These are phyloP conservation scores for Priceomyces haplophilus DNA, from an alignment of 805 yeast genomes.

Conservation along the genomic window DNA sequence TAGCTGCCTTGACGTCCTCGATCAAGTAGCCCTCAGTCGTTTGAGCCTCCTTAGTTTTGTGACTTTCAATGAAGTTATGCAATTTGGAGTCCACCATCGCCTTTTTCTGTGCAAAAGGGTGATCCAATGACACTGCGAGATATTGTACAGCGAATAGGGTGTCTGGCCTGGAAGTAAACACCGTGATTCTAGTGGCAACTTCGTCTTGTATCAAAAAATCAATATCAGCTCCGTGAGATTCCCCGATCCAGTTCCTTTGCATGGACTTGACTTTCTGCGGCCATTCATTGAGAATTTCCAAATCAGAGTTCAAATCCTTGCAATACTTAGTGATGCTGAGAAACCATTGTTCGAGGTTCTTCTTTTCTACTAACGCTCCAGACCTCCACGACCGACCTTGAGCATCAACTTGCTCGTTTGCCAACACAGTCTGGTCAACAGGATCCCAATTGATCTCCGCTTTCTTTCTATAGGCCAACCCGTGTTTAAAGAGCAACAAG, in stretches of 20 bases:
- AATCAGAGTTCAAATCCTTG: slow-evolving; percentile 59
- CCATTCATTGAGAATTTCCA: slow-evolving; percentile 67
- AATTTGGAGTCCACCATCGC: slow-evolving; percentile 41
- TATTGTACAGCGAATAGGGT: slow-evolving; percentile 82
- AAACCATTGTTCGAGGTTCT: slow-evolving; percentile 86
- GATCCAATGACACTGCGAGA: slow-evolving; percentile 72
- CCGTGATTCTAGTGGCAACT: slow-evolving; percentile 34
- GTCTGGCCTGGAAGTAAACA: slow-evolving; percentile 89
- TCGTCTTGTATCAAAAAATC: slow-evolving; percentile 38
- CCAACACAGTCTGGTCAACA: slow-evolving; percentile 87
- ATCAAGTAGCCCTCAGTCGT: slow-evolving; percentile 57
- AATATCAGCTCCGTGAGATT: slow-evolving; percentile 75
- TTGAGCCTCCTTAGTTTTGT: slow-evolving; percentile 34
- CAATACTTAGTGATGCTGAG: slow-evolving; percentile 85
- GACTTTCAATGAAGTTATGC: slow-evolving; percentile 46
- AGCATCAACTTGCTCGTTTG: slow-evolving; percentile 91
- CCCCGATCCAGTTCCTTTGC: slow-evolving; percentile 96
- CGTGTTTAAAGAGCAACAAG: slow-evolving; percentile 64
- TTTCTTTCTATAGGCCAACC: slow-evolving; percentile 78
- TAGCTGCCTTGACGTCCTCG: slow-evolving; percentile 37
- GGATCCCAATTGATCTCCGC: slow-evolving; percentile 99
- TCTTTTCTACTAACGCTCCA: slow-evolving; percentile 90
- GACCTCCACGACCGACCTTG: slow-evolving; percentile 95
- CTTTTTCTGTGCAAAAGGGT: slow-evolving; percentile 50
- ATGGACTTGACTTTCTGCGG: slow-evolving; percentile 83